Evolutionary conservation across 2,329 filamentous ascomycete genomes (phyloP), one percentile per base, ranked within the genome.

Genomic region (Talaromyces marneffei): DNA sequence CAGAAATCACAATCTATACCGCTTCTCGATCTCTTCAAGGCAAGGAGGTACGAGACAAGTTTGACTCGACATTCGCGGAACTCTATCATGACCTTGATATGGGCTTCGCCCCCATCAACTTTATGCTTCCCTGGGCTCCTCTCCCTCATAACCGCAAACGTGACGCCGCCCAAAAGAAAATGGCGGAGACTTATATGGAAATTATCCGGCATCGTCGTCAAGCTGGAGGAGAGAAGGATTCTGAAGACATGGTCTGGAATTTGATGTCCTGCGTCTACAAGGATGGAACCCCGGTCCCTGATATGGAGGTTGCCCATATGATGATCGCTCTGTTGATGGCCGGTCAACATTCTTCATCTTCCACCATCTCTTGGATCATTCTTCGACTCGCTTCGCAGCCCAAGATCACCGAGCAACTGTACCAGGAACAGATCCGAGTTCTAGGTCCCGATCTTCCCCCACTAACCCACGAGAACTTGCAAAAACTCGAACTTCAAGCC

Each of bases 261-360:
- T 74, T 93, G 60, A 92, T 92, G 88, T 80, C 82, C 66, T 88
- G 87, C 72, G 82, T 77, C 10, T 93, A 93, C 83, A 92, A 92
- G 77, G 81, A 90, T 67, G 89, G 90, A 52, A 81, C 78, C 10
- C 76, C 80, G 0, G 76, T 92, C 1, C 86, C 89, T 0, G 89
- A 93, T 71, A 82, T 86, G 66, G 89, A 93, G 71, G 85, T 93
- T 57, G 89, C 89, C 0, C 87, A 91, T 74, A 90, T 93, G 81
- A 92, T 93, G 90, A 93, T 93, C 69, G 89, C 89, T 0, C 81
- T 93, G 16, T 82, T 93, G 57, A 92, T 94, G 89, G 90, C 87
- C 10, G 90, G 90, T 56, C 90, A 94, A 71, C 90, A 93, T 77
- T 89, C 88, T 1, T 92, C 89, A 0, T 88, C 89, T 4, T 87